Base-by-base conservation (phyloP, 768 basidiomycete species). In the Collybia sordida region DNA sequence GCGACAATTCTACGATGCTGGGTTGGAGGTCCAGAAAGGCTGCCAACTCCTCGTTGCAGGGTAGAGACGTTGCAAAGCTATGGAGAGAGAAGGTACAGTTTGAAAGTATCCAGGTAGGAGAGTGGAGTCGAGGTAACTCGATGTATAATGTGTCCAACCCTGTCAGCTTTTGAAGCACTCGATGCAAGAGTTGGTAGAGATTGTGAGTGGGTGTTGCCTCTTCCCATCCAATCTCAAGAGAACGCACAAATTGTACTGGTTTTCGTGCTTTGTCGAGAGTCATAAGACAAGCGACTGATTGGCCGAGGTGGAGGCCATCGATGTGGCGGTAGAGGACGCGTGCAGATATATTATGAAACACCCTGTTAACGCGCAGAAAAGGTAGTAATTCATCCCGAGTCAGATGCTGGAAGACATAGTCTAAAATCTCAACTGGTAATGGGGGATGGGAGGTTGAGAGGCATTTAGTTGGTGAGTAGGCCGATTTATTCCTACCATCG, bases 31-130 rank as follows among this genome's bases (percentile, higher is more conserved):
- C 77, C 47, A 86, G 70, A 61, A 85, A 83, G 7, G 56, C 49
- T 0, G 79, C 78, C 12, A 86, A 69, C 3, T 65, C 59, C 3
- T 60, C 55, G 35, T 77, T 74, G 57, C 75, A 83, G n/a, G 75
- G 73, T 64, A 83, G 74, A 15, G 83, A 81, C 0, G 82, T 84
- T 8, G 77, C 71, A 56, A 86, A 73, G 0, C 67, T 57, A n/a
- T 60, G 55, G 24, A 87, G 71, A 4, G 64, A 63, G 55, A 82
- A 79, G 8, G 69, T 51, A 59, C 73, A 72, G 6, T 63, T 66
- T 5, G 67, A 58, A 39, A 84, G 73, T 24, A 84, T 65, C 80
- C 82, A 82, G 3, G 73, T 64, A 2, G 78, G 70, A 3, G 66
- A 64, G 45, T 70, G 64, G 3, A 55, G 58, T 47, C 63, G 69